Evolutionary conservation across 1,284 basidiomycete species (phyloP).

Genomic region (Irpex lacteus): DNA sequence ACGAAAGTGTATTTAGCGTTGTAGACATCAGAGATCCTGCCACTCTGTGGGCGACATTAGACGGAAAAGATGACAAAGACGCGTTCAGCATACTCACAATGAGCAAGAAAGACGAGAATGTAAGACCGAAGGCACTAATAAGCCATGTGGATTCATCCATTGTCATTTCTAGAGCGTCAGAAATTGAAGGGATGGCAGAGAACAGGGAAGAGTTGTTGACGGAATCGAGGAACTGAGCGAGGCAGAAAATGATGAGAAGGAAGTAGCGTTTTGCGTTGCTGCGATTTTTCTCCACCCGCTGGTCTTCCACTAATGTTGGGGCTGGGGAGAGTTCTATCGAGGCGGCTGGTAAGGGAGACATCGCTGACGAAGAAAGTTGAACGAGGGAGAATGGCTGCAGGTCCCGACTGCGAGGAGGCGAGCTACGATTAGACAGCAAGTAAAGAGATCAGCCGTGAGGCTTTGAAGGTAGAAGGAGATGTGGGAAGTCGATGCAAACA

Average conservation of each 20-base stretch:
- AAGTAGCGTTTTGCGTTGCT: slow-evolving; percentile 25
- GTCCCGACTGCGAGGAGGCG: no score
- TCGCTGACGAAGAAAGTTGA: background rate
- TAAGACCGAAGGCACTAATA: slow-evolving; percentile 32
- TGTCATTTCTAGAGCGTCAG: slow-evolving; percentile 24
- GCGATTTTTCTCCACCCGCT: slow-evolving; percentile 25
- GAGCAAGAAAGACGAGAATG: slow-evolving; percentile 31
- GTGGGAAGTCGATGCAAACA: no score
- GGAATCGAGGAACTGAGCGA: slow-evolving; percentile 44
- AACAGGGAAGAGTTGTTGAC: slow-evolving; percentile 49
- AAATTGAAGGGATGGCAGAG: slow-evolving; percentile 38
- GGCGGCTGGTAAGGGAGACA: no score
- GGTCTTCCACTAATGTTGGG: slow-evolving; percentile 24
- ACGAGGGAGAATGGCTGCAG: background rate
- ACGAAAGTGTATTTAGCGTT: slow-evolving; percentile 32
- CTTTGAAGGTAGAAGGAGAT: no score
- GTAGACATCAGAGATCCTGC: slow-evolving; percentile 32
- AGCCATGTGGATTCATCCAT: slow-evolving; percentile 30
- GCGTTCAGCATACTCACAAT: slow-evolving; percentile 23
- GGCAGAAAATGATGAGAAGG: slow-evolving; percentile 40
- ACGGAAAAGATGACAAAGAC: background rate
- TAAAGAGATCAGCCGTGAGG: no score
- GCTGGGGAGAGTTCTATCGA: background rate
- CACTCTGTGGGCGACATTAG: slow-evolving; percentile 21
- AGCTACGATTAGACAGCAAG: no score